phyloP scores from a whole-genome alignment of 148 eudicot genomes.

The Chenopodium berlandieri region DNA sequence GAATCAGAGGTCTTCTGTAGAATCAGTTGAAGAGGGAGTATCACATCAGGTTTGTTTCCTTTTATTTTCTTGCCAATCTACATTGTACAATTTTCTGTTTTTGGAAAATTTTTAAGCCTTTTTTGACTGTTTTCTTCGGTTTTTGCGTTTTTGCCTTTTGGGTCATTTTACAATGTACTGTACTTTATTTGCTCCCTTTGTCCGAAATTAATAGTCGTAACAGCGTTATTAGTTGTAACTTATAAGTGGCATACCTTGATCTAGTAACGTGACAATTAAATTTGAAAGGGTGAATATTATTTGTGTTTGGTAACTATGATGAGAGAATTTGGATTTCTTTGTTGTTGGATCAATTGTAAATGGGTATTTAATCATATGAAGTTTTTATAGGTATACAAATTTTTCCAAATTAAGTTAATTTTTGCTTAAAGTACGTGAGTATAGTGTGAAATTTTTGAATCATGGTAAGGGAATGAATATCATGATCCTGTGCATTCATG shows the following conservation, averaged over 20 bases:
- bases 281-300: not conserved
- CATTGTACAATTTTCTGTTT: not conserved
- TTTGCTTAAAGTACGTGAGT: too few species aligned
- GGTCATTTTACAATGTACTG: not conserved
- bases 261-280: not conserved
- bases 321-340: not conserved
- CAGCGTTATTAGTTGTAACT: too few species aligned
- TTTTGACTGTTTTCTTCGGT: too few species aligned
- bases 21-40: constrained; percentile 20
- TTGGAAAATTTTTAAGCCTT: not conserved
- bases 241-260: not conserved
- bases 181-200: not conserved
- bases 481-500: too few species aligned
- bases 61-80: not conserved
- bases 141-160: not conserved
- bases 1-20: constrained; percentile 22
- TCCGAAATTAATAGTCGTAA: not conserved
- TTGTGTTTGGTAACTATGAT: not conserved
- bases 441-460: too few species aligned
- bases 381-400: too few species aligned
- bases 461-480: too few species aligned
- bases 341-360: not conserved
- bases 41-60: constrained; percentile 19
- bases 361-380: not conserved
- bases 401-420: too few species aligned